phyloP scores from a whole-genome alignment of 352 stramenopile genomes.

The Pythium phragmitis region DNA sequence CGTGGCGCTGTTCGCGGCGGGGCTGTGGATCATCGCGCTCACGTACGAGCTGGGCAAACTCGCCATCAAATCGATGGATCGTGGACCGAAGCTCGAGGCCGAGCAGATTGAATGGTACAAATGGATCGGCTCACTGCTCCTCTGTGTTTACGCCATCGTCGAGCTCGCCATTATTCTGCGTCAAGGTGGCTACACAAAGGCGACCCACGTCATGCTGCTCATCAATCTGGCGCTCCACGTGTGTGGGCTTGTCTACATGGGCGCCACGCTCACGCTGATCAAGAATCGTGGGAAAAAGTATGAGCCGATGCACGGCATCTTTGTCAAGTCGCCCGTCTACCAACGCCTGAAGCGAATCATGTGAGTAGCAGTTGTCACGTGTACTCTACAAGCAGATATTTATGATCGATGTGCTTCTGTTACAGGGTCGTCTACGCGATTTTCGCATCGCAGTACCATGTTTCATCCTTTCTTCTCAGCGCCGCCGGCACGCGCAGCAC shows the following conservation, averaged over 20 bases:
- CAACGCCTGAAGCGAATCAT: slow-evolving; percentile 28
- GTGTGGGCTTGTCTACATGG: slow-evolving; percentile 16
- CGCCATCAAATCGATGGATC: slow-evolving; percentile 21
- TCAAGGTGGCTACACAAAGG: slow-evolving; percentile 13
- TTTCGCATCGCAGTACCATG: slow-evolving; percentile 23
- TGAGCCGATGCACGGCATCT: slow-evolving; percentile 27
- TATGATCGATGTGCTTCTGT: not conserved
- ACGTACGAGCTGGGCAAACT: slow-evolving; percentile 20
- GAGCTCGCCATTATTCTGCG: slow-evolving; percentile 7
- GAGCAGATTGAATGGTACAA: slow-evolving; percentile 10
- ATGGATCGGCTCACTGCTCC: not conserved
- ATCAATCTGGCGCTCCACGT: slow-evolving; percentile 9
- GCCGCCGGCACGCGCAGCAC: not conserved
- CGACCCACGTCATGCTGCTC: not conserved
- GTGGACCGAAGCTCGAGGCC: slow-evolving; percentile 8
- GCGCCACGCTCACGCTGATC: slow-evolving; percentile 7
- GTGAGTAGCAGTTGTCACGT: slow-evolving; percentile 4
- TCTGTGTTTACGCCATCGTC: slow-evolving; percentile 6
- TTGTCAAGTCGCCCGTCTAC: slow-evolving; percentile 29
- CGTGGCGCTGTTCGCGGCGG: slow-evolving; percentile 1
- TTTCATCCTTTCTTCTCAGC: slow-evolving; percentile 18
- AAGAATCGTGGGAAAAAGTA: slow-evolving; percentile 21
- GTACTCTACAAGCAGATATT: not conserved
- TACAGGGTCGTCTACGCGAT: slow-evolving; percentile 25
- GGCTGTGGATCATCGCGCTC: slow-evolving; percentile 18